Conservation (phyloP, 225 moss, liverwort and hornwort genomes). For the Physcomitrium patens region DNA sequence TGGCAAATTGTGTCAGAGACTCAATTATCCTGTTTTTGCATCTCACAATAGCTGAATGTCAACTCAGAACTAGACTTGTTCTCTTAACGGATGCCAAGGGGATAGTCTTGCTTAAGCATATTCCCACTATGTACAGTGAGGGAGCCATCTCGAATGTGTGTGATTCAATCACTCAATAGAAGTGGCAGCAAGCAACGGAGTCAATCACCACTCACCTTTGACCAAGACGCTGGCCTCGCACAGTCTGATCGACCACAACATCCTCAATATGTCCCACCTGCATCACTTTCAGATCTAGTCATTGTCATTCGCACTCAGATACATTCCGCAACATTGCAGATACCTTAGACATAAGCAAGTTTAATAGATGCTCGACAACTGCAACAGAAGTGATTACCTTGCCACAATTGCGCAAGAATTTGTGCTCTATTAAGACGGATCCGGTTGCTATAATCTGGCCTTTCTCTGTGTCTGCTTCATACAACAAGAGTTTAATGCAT, state of each 20-base stretch:
- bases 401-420: constrained; percentile 72
- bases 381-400: constrained; percentile 59
- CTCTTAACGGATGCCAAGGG: not conserved
- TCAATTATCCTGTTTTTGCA: constrained; percentile 52
- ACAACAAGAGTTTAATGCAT: not conserved
- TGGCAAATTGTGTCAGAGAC: constrained; percentile 50
- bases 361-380: not conserved
- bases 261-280: constrained; percentile 95
- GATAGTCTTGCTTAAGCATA: not conserved
- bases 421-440: constrained; percentile 77
- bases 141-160: constrained; percentile 5
- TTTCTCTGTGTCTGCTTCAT: constrained; percentile 67
- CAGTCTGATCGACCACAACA: constrained; percentile 79
- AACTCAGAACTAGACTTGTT: constrained; percentile 3
- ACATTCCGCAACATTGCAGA: not conserved
- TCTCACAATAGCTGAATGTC: constrained; percentile 21
- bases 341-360: not conserved
- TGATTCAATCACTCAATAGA: not conserved
- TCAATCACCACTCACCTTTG: constrained; percentile 55
- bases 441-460: constrained; percentile 73
- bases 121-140: not conserved
- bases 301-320: not conserved
- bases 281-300: constrained; percentile 20
- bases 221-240: constrained; percentile 84
- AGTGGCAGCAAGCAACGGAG: not conserved